Evolutionary conservation across 345 rosid genomes (phyloP), one percentile per base, ranked within the genome.

Genomic region (Gossypium australe): DNA sequence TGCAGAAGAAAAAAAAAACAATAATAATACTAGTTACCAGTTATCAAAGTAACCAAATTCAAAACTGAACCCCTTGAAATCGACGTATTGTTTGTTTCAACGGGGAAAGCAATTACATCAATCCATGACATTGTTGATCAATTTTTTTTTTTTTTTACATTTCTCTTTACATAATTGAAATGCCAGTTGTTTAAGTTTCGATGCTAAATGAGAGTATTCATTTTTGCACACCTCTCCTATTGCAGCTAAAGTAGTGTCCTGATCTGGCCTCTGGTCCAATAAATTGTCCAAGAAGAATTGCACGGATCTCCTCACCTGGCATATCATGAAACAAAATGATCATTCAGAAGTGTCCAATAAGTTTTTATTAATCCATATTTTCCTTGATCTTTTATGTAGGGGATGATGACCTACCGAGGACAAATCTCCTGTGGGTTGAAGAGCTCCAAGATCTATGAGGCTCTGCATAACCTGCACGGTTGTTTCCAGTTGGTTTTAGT

Each of bases 341-440:
- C 44, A 69, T 49, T 67, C 17, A 49, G 22, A 29, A 51, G 14
- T 20, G 45, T 4, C 12, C 27, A 69, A 51, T 10, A 16, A 12
- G 20, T 27, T 24, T 51, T 27, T 20, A 0, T 4, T 49, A 29
- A 69, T 27, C 72, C 45, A 27, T 51, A 27, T 69, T 72, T 71
- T 12, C 17, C 56, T 58, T 16, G n/a, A 59, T 4, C 47, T 24
- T 27, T 72, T 47, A 24, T 24, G 25, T 4, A 55, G 49, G 14
- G 25, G 3, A 11, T 52, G 70, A 59, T 55, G 58, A 18, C 87
- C 10, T 86, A 94, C 98, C 70, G 98, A 77, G 79, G 98, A 91
- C 80, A 94, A 73, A 82, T 92, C 98, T 81, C 98, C 98, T 4
- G 95, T 91, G 56, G 99, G 98, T 74, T 90, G 97, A 76, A 94